These are phyloP conservation scores for Nemania sp. DNA, from an alignment of 2,329 filamentous ascomycete genomes.

Conservation along the genomic window DNA sequence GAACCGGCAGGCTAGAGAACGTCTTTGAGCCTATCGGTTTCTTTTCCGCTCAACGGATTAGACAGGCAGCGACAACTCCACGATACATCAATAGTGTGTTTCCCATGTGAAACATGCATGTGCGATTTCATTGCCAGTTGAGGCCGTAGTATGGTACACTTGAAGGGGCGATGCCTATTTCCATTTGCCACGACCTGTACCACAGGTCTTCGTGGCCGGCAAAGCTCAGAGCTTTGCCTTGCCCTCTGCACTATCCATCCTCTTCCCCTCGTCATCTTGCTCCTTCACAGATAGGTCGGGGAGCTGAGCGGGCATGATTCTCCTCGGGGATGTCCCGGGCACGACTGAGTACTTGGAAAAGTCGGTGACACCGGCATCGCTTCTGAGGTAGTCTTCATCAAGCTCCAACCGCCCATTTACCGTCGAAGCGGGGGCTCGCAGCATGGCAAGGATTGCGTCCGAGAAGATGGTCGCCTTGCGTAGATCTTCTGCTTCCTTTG, in stretches of 20 bases:
- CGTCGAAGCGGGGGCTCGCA: constrained; percentile 58
- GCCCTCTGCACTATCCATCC: constrained; percentile 65
- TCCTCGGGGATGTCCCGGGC: constrained; percentile 54
- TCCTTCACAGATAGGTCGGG: constrained; percentile 75
- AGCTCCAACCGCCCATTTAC: constrained; percentile 76
- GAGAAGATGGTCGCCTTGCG: constrained; percentile 76
- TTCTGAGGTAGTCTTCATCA: constrained; percentile 80
- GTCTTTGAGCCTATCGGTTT: too few relatives aligned
- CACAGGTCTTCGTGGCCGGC: not conserved
- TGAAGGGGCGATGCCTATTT: not conserved
- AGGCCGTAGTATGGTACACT: not conserved
- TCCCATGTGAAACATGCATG: too few relatives aligned
- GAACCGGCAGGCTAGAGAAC: too few relatives aligned
- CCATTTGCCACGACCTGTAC: not conserved
- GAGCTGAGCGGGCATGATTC: constrained; percentile 76
- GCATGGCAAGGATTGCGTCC: constrained; percentile 75
- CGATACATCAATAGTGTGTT: too few relatives aligned
- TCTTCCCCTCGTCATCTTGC: constrained; percentile 77
- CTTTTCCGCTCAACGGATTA: too few relatives aligned
- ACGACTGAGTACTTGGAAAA: constrained; percentile 73
- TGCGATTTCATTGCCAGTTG: not conserved
- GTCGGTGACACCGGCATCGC: constrained; percentile 66
- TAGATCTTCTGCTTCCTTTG: constrained; percentile 60
- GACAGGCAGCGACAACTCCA: too few relatives aligned
- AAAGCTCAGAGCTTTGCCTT: constrained; percentile 45